Evolutionary conservation across 768 basidiomycete species (phyloP), one percentile per base, ranked within the genome.

Genomic region (Galerina sulciceps): DNA sequence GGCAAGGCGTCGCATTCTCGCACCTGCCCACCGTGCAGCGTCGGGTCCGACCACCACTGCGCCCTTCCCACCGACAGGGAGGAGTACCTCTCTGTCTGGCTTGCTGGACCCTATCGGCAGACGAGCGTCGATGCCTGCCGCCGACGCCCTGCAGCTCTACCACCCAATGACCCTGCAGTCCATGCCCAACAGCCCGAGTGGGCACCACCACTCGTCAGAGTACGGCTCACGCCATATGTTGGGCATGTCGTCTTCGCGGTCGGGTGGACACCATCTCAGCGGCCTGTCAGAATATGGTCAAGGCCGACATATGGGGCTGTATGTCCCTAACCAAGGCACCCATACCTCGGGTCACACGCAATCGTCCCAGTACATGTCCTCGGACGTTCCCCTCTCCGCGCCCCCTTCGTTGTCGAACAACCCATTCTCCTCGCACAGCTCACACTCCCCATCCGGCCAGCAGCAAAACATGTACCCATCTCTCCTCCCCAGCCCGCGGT

Each of bases 1-100:
- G 91, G 91, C 91, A 63, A 84, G 91, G 20, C 85, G 91, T 60
- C 86, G 91, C 64, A 93, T 93, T 69, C 84, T 93, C 58, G 91
- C 91, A 10, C 91, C 91, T 22, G 91, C 90, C 0, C 89, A 91
- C 59, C 85, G 88, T 61, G 85, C 89, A 11, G 85, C 89, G 0
- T 84, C 86, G 10, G 87, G 87, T 2, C 90, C 91, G 1, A 91
- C 90, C 3, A 92, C 91, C 0, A 90, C 89, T 5, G 83, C 85
- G 1, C 90, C 91, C 15, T 92, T 86, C 75, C 85, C 86, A 34
- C 76, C 81, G 35, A 61, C 73, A n/a, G 74, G 73, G n/a, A 77
- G 82, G 35, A 75, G 75, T 62, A 55, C 79, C 31, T 78, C 81
- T 1, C 71, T 81, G 45, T 74, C 75, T 18, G 78, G 73, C 35